phyloP scores from a whole-genome alignment of 768 basidiomycete species.

The Podaxis sp. region DNA sequence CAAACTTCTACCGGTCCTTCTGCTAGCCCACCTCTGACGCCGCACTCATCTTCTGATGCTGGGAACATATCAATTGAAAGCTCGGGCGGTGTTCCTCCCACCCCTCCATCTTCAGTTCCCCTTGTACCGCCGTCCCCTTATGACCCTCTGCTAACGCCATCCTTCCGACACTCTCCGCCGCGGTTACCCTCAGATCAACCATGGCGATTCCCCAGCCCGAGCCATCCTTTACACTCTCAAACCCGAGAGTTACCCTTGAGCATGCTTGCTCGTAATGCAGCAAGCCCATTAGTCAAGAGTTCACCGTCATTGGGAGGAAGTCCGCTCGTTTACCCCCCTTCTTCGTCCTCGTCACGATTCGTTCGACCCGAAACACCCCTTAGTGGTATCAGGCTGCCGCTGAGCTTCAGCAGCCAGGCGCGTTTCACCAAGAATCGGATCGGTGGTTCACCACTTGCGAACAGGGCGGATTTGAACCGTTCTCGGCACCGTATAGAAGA shows the following conservation, averaged over 20 bases:
- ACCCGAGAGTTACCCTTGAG: slow-evolving; percentile 65
- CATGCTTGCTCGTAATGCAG: slow-evolving; percentile 55
- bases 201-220: slow-evolving; percentile 80
- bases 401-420: slow-evolving; percentile 37
- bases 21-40: slow-evolving; percentile 28
- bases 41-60: slow-evolving; percentile 36
- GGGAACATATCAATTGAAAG: slow-evolving; percentile 24
- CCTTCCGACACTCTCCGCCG: slow-evolving; percentile 76
- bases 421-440: slow-evolving; percentile 31
- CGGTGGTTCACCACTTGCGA: slow-evolving; percentile 21
- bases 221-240: slow-evolving; percentile 69
- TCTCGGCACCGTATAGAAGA: slow-evolving; percentile 36
- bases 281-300: slow-evolving; percentile 46
- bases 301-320: slow-evolving; percentile 27
- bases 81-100: slow-evolving; percentile 19
- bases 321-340: slow-evolving; percentile 33
- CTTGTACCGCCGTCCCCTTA: slow-evolving; percentile 70
- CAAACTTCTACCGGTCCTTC: slow-evolving; percentile 12
- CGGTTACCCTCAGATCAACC: slow-evolving; percentile 78
- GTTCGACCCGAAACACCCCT: slow-evolving; percentile 18
- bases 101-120: slow-evolving; percentile 33
- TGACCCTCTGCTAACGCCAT: slow-evolving; percentile 70
- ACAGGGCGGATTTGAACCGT: slow-evolving; percentile 3
- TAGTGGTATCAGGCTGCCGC: slow-evolving; percentile 29
- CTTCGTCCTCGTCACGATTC: slow-evolving; percentile 26